Base-by-base conservation (phyloP, 805 yeast genomes). In the Schizosaccharomyces octosporus region DNA sequence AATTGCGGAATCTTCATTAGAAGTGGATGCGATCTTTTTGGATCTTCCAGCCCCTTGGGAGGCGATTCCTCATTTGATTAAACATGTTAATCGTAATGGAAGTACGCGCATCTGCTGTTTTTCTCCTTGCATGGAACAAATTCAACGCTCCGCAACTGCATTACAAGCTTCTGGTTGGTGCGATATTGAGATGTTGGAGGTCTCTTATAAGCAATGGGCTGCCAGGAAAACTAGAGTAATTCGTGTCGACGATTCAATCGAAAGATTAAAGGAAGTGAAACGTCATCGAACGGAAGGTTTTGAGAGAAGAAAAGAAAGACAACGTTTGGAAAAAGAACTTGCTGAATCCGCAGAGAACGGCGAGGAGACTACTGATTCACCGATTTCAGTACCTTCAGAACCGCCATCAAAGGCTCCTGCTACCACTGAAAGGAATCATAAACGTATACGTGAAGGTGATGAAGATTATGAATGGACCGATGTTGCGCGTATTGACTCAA, bases 11-110 rank as follows among this genome's bases (percentile, higher is more conserved):
- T 74, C 84, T 73, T 27, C 51, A 45, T 9, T 24, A 51, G 67
- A 68, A 5, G 59, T 62, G 9, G 48, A 61, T 31, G 82, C 83
- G 1, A 80, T 93, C 0, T 93, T 93, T 68, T 76, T 93, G 64
- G 99, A 93, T 70, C 76, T 93, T 59, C 99, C 99, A 3, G 82
- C 95, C 4, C 98, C 99, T 7, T 90, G 97, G 97, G 81, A 81
- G 45, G 98, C 98, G 5, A 84, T 93, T 61, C 87, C 87, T 5
- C 83, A 84, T 71, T 72, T 90, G 58, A 72, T 75, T 13, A 66
- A 68, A 41, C 94, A 85, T 0, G 76, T 85, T 17, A 73, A 84
- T 7, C 70, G 73, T 7, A 72, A 72, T 21, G 74, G 76, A 62
- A 75, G 76, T 32, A 85, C 81, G 27, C 81, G 85, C 2, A 78